Evolutionary conservation across 768 basidiomycete species (phyloP), one percentile per base, ranked within the genome.

Genomic region (Agaricus sinodeliciosus): DNA sequence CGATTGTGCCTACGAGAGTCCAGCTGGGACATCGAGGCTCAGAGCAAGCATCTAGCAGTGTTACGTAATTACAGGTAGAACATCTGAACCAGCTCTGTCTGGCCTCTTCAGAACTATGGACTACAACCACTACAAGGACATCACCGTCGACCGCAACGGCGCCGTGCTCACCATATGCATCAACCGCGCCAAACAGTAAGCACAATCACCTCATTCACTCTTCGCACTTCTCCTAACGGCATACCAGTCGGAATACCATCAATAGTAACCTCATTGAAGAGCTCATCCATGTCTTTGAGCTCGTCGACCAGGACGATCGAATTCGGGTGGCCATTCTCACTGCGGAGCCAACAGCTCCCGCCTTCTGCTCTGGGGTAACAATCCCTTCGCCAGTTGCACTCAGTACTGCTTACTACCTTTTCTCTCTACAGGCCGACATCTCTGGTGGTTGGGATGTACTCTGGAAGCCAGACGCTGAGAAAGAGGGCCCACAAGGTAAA

Each of bases 361-460:
- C 78, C 0, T 82, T 69, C 57, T 81, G 81, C 58, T 72, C 80
- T 18, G 81, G 81, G 1, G 80, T 80, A 64, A 31, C 31, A 18
- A 75, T 55, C 36, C 26, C 19, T 48, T 13, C 22, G 22, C 6
- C 12, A 4, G 9, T 27, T 34, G 50, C 25, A 12, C 37, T 34
- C 12, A 36, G 19, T 12, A 36, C 45, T 31, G 26, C 40, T 39
- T 27, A 11, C 43, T 43, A 22, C 2, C 26, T 47, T 35, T 54
- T 26, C 18, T 7, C 11, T 28, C 22, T 22, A 22, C 53, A 81
- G 79, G 79, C 77, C 4, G 79, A 82, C 52, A 65, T 80, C 27
- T 67, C 72, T 4, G 61, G 60, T 3, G 78, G 80, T 12, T 82
- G 80, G 79, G 64, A 64, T 28, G 45, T 55, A 2, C 61, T 79